Percentiles rank a stretch among this genome's conserved stretches.
phyloP scores from a whole-genome alignment of 208 protist species.

The Wallacemonas rigidus region DNA sequence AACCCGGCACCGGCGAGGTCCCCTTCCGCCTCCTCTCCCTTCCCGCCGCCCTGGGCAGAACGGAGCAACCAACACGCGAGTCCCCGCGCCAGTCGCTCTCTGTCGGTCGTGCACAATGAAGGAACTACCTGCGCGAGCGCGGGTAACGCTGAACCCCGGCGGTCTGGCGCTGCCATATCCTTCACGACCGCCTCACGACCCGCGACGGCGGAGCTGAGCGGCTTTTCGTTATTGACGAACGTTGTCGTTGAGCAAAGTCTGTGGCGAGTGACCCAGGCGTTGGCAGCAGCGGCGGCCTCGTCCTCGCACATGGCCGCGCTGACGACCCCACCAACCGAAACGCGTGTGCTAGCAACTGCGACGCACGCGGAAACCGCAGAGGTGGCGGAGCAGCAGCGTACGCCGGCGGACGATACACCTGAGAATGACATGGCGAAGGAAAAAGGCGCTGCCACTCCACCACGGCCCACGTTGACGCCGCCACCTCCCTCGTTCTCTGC shows the following conservation, averaged over 20 bases:
- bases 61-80: background rate
- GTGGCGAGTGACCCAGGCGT: conserved; percentile 6
- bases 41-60: too few relatives aligned
- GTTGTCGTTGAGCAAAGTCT: conserved; percentile 4
- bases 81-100: conserved; percentile 2
- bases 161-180: background rate
- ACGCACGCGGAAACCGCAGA: background rate
- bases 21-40: too few relatives aligned
- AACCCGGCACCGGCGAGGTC: too few relatives aligned
- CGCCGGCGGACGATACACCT: background rate
- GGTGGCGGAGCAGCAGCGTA: background rate
- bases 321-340: background rate
- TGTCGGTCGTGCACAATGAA: background rate
- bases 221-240: background rate
- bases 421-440: background rate
- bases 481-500: background rate
- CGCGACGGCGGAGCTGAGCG: background rate
- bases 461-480: too few relatives aligned
- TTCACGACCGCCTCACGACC: background rate
- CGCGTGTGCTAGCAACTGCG: background rate
- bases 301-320: background rate
- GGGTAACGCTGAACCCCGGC: too few relatives aligned
- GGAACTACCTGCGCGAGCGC: too few relatives aligned
- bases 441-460: background rate
- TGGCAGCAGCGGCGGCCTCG: background rate